phyloP scores from a whole-genome alignment of 2,329 filamentous ascomycete species.

The Pyricularia grisea region DNA sequence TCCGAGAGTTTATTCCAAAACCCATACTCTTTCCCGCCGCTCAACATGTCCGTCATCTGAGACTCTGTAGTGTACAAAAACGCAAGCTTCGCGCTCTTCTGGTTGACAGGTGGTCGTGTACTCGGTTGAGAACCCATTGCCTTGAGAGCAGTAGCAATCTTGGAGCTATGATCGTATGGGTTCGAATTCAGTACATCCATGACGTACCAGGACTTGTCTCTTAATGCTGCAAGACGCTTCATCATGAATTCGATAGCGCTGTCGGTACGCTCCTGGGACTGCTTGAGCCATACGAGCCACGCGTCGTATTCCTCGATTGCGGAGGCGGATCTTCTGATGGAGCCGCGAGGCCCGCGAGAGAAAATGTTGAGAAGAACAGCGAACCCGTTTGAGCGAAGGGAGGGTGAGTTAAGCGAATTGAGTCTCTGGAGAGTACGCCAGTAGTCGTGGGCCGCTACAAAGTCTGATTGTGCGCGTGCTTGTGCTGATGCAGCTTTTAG shows the following conservation, averaged over 20 bases:
- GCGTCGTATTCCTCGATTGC: conserved; percentile 72
- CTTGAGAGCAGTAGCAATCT: conserved; percentile 79
- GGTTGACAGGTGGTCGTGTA: neutral
- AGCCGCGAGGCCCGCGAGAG: conserved; percentile 59
- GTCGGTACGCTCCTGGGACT: conserved; percentile 71
- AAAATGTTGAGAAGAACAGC: conserved; percentile 65
- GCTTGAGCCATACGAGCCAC: conserved; percentile 76
- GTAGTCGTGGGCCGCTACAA: conserved; percentile 74
- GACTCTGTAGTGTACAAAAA: conserved; percentile 74
- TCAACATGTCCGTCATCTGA: conserved; percentile 79
- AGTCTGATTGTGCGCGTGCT: conserved; percentile 71
- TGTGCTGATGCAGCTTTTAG: conserved; percentile 67
- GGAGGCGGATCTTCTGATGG: conserved; percentile 58
- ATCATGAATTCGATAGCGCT: conserved; percentile 66
- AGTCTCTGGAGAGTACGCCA: conserved; percentile 75
- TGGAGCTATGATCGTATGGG: conserved; percentile 76
- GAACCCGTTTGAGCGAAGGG: conserved; percentile 58
- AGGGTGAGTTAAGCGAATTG: conserved; percentile 49
- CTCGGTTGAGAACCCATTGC: conserved; percentile 56
- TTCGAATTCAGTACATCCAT: conserved; percentile 87
- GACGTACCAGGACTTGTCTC: conserved; percentile 98
- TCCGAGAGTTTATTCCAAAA: conserved; percentile 95
- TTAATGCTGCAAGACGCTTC: conserved; percentile 60
- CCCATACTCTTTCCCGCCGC: conserved; percentile 72
- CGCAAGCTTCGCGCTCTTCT: conserved; percentile 34